These are phyloP conservation scores for Brassica cretica DNA, from an alignment of 345 rosid genomes.

Conservation along the genomic window DNA sequence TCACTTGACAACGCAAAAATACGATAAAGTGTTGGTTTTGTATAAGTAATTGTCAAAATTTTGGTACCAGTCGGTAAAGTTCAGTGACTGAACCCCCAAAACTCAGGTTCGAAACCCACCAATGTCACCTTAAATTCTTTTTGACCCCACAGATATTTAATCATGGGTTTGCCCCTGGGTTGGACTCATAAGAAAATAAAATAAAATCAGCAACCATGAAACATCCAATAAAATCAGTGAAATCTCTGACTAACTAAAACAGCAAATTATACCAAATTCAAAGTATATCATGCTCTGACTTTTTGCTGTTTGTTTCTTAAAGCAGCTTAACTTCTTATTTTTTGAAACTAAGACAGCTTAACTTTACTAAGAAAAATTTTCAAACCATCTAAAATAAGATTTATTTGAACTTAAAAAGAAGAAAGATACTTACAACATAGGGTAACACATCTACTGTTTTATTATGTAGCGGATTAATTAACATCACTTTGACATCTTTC, in stretches of 20 bases:
- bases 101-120: too few relatives aligned
- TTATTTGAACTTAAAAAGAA: neutral
- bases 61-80: too few relatives aligned
- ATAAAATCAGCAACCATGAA: neutral
- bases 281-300: neutral
- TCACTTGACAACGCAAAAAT: too few relatives aligned
- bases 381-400: neutral
- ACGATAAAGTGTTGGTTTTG: too few relatives aligned
- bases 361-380: neutral
- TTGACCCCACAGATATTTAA: too few relatives aligned
- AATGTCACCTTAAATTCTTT: too few relatives aligned
- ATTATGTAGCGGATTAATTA: neutral
- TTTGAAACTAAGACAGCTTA: neutral
- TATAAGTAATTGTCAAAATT: too few relatives aligned
- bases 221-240: neutral
- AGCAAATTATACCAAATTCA: neutral
- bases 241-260: neutral
- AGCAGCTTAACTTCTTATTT: too few relatives aligned
- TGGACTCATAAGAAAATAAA: neutral
- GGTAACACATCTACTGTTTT: neutral
- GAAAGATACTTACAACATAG: neutral
- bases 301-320: neutral
- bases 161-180: too few relatives aligned
- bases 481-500: neutral
- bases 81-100: too few relatives aligned